Evolutionary conservation across 1,284 basidiomycete species (phyloP), one percentile per base, ranked within the genome.

Genomic region (Schizopora paradoxa): DNA sequence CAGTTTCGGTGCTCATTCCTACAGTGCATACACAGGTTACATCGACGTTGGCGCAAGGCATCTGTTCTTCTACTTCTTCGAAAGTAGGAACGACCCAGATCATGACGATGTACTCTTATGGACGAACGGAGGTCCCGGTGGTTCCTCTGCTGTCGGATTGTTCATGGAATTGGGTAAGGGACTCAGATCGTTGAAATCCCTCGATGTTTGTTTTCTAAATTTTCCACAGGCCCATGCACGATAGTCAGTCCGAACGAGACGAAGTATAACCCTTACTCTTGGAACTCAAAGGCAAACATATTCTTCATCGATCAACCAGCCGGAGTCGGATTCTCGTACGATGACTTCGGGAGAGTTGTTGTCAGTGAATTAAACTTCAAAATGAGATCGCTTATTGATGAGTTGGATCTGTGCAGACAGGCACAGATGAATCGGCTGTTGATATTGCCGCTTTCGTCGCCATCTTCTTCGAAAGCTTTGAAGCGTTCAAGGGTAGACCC

Each of bases 11-110:
- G 36, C 21, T 18, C 22, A 38, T 11, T 23, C n/a, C 22, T 38
- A 10, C 29, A 74, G 72, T 46, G 73, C 70, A 13, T 82, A 78
- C 52, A 79, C 79, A 1, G 78, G 79, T 1, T 82, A 81, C 56
- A 61, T 82, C 18, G 79, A 80, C 51, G 66, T 81, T 4, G 82
- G 78, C 32, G 76, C 77, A 29, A 73, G 79, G 49, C 78, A 81
- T 51, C 69, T 80, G 57, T 91, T 89, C 69, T 91, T 91, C 67
- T 87, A 86, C 64, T 91, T 90, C 68, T 91, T 91, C 61, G 86
- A 88, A 62, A 85, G 81, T 41, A 67, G 86, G 48, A 70, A 72
- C 33, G 68, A 82, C 48, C 86, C 87, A 1, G 70, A 72, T 11
- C 71, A 70, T 66, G 80, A 85, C 53, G 78, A 82, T 57, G 73